Evolutionary conservation across 2,329 filamentous ascomycete genomes (phyloP).

Genomic region (Coniochaeta sp.): DNA sequence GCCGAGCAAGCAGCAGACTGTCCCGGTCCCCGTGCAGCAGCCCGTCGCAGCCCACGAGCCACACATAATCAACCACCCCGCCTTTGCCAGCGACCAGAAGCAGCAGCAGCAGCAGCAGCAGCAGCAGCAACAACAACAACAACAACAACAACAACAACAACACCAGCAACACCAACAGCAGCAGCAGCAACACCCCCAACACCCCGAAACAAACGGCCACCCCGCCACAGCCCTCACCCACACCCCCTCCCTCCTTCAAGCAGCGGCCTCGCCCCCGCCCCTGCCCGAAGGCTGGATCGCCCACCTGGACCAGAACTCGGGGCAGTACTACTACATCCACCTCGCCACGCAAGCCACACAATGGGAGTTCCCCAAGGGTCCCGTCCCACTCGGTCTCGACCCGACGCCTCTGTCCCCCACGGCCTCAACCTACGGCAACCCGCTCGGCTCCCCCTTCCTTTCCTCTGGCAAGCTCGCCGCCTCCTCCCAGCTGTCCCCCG

Average conservation of each 20-base stretch:
- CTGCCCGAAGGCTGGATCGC: slow-evolving; percentile 98
- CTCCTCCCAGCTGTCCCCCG: slow-evolving; percentile 70
- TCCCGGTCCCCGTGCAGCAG: slow-evolving; percentile 1
- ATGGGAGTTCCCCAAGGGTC: slow-evolving; percentile 97
- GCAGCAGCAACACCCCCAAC: slow-evolving; percentile 24
- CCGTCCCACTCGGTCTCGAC: slow-evolving; percentile 80
- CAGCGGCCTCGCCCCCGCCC: slow-evolving; percentile 80
- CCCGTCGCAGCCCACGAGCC: slow-evolving; percentile 33
- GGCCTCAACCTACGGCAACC: slow-evolving; percentile 68
- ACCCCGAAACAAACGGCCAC: slow-evolving; percentile 39
- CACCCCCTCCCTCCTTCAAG: slow-evolving; percentile 36
- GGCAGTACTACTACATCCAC: slow-evolving; percentile 98
- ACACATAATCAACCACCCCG: slow-evolving; percentile 67
- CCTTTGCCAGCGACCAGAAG: slow-evolving; percentile 79
- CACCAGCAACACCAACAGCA: slow-evolving; percentile 41
- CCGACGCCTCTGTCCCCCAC: slow-evolving; percentile 77
- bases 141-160: slow-evolving; percentile 24
- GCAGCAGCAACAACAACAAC: slow-evolving; percentile 37
- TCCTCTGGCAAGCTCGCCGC: slow-evolving; percentile 57
- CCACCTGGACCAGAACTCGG: slow-evolving; percentile 89
- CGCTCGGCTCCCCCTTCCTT: slow-evolving; percentile 61
- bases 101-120: slow-evolving; percentile 24
- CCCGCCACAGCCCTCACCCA: slow-evolving; percentile 33
- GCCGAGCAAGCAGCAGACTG: slow-evolving; percentile 11
- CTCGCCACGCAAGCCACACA: slow-evolving; percentile 91